Evolutionary conservation across 257 asterid genomes (phyloP), one percentile per base, ranked within the genome.

Genomic region (Solanum bulbocastanum): DNA sequence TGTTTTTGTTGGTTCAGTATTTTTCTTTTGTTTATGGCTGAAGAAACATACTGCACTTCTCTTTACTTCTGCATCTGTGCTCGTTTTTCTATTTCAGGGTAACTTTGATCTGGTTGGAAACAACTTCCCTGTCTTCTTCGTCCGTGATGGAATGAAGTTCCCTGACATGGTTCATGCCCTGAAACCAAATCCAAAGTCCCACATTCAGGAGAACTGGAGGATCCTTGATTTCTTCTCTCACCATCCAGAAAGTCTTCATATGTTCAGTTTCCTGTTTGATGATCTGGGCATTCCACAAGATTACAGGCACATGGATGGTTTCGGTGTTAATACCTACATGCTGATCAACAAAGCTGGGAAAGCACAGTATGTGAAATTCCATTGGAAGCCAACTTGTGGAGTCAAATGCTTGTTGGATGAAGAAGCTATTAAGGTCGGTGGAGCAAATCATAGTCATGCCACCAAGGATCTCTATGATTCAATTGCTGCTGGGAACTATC

Each of bases 311-410:
- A 97, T 97, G 98, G 99, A 97, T 5, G 99, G 99, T 72, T 96
- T 91, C 83, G 98, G 99, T 33, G 99, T 97, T 42, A 91, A 97
- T 92, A 94, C 99, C 62, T 97, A 94, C 83, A 96, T 95, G 32
- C 92, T 97, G 35, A 95, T 97, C 88, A 95, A 93, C 95, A 97
- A 93, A 91, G 96, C 93, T 27, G 99, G 99, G 27, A 97, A 97
- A 91, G 96, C 89, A 23, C 92, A 93, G 75, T 96, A 96, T 76
- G 99, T 97, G 87, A 97, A 97, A 85, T 97, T 97, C 92, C 99
- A 96, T 85, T 97, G 99, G 99, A 97, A 91, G 93, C 99, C 99
- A 14, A 97, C 99, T 46, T 97, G 99, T 88, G 99, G 98, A 37
- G 98, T 97, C 79, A 97, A 96, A 89, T 92, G 94, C 87, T 92